These are phyloP conservation scores for Calonectria pseudoturangicola DNA, from an alignment of 2,329 filamentous ascomycete species.

Conservation along the genomic window DNA sequence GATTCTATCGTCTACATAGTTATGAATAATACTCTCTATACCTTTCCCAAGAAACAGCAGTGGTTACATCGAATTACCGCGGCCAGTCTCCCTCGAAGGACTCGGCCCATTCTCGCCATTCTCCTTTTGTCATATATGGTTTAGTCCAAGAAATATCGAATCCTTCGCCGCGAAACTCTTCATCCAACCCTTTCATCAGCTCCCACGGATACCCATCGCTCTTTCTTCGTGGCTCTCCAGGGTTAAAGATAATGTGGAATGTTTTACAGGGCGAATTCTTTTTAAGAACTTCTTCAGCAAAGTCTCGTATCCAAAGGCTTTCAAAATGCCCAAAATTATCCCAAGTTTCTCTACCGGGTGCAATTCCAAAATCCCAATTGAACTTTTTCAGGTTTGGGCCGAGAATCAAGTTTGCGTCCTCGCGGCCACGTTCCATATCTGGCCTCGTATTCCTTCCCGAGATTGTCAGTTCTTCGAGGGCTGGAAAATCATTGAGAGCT, in stretches of 20 bases:
- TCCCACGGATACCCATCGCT: constrained; percentile 16
- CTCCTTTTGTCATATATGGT: neutral
- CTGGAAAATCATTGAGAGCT: neutral
- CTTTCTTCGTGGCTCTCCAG: constrained; percentile 11
- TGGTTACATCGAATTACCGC: no score
- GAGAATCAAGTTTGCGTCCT: neutral
- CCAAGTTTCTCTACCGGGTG: neutral
- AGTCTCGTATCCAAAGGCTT: neutral
- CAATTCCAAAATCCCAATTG: neutral
- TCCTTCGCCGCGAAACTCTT: neutral
- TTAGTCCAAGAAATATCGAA: neutral
- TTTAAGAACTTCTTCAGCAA: neutral
- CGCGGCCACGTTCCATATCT: neutral
- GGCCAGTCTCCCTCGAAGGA: constrained; percentile 19
- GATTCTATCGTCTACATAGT: no score
- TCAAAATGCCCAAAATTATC: neutral
- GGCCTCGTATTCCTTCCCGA: neutral
- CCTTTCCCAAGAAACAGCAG: no score
- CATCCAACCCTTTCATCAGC: neutral
- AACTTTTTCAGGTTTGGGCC: neutral
- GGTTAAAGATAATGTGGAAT: neutral
- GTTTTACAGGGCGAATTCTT: neutral
- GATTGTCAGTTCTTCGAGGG: constrained; percentile 1
- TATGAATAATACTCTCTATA: no score
- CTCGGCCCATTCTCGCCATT: constrained; percentile 15